Percentiles rank a stretch among this genome's conserved stretches.
These are phyloP conservation scores for Omphalotus olearius DNA, from an alignment of 1,284 basidiomycete genomes.

Conservation along the genomic window DNA sequence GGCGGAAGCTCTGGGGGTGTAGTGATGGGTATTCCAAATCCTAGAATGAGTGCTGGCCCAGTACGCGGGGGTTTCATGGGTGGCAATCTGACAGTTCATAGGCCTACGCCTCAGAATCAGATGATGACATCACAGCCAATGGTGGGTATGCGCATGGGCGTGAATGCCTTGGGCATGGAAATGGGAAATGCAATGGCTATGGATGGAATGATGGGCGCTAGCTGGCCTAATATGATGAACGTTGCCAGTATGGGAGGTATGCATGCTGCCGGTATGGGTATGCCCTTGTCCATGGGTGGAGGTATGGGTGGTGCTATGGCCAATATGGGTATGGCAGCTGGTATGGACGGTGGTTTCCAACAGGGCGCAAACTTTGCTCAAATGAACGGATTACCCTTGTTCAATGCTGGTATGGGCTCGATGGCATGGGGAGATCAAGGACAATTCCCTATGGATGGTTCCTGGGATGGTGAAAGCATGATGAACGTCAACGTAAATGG, in stretches of 20 bases:
- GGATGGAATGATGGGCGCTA: constrained; percentile 23
- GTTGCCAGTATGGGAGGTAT: constrained; percentile 28
- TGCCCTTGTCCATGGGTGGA: constrained; percentile 38
- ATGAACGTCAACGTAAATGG: constrained; percentile 22
- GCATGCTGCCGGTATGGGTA: constrained; percentile 27
- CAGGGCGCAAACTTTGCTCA: constrained; percentile 4
- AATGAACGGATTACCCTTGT: constrained; percentile 10
- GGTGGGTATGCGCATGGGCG: constrained; percentile 27
- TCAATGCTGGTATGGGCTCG: constrained; percentile 6
- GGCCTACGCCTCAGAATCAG: constrained; percentile 28
- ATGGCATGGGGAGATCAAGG: constrained; percentile 32
- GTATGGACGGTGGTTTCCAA: constrained; percentile 1
- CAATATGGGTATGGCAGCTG: constrained; percentile 20
- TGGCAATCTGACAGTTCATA: constrained; percentile 8
- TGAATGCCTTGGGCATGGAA: constrained; percentile 20
- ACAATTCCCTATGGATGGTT: constrained; percentile 29
- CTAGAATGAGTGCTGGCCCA: constrained; percentile 15
- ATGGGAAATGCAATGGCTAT: constrained; percentile 26
- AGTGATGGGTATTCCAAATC: constrained; percentile 16
- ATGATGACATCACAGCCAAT: constrained; percentile 49
- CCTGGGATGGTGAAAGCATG: constrained; percentile 28
- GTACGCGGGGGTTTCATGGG: constrained; percentile 11
- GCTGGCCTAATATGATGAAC: constrained; percentile 21
- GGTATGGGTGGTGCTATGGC: constrained; percentile 23
- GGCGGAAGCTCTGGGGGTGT: constrained; percentile 14